Evolutionary conservation across 179 eudicot genomes (phyloP), one percentile per base, ranked within the genome.

Genomic region (Amaranthus tricolor): DNA sequence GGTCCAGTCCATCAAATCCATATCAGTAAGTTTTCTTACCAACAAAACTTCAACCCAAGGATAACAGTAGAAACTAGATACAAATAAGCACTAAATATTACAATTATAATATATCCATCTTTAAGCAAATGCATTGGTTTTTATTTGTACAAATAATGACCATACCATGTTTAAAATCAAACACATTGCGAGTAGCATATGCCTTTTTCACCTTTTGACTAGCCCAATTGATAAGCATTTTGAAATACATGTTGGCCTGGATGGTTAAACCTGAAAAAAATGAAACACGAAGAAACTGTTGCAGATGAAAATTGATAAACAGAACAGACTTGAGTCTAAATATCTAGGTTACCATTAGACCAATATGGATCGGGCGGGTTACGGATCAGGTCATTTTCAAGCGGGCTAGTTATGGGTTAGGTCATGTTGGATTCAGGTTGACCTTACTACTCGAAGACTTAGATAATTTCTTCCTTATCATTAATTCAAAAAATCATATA

Each of bases 181-280:
- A 90, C 64, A 93, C 90, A 84, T 94, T 94, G 75, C 83, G 91
- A 70, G 85, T 85, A 66, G 85, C 79, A 68, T 79, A 87, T 76
- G 92, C 74, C 73, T 94, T 89, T 76, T 92, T 92, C 91, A 94
- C 89, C 86, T 90, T 92, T 80, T 94, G 92, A 86, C 96, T 90
- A 75, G 97, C 87, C 98, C 98, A 94, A 80, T 80, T 92, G 77
- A 92, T 94, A 78, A 94, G 94, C 89, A 90, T 85, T 86, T 92
- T 92, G 69, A 87, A 88, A 70, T 92, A 94, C 88, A 92, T 81
- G 79, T 92, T 94, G 55, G 98, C 96, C 86, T 94, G 97, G 69
- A 94, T 85, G 15, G 98, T 92, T 86, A 92, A 82, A 75, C 98
- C 98, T 94, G 88, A 45, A 72, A 66, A 60, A 75, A 75, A 14